Conservation (phyloP, 148 eudicot species). For the Cornus controversa region DNA sequence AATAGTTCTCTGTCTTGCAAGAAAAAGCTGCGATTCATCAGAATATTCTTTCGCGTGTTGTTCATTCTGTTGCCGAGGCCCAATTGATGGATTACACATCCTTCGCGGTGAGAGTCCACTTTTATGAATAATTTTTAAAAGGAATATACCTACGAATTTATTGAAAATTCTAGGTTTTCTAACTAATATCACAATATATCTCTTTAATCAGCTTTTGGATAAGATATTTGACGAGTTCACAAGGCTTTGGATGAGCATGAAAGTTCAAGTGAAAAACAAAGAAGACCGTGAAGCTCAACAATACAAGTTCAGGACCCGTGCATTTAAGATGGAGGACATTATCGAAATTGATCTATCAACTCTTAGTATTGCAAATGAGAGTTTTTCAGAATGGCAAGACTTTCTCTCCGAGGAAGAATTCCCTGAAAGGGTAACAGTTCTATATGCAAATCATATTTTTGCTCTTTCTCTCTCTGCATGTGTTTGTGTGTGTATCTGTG, state of each 20-base stretch:
- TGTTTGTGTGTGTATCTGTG: background rate
- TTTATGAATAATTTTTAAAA: background rate
- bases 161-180: background rate
- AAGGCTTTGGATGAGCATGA: conserved; percentile 70
- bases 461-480: background rate
- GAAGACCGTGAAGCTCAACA: conserved; percentile 59
- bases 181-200: conserved; percentile 6
- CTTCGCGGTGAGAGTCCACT: conserved; percentile 45
- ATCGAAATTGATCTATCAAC: conserved; percentile 69
- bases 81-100: conserved; percentile 52
- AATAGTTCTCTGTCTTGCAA: conserved; percentile 52
- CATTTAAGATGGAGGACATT: conserved; percentile 62
- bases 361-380: conserved; percentile 46
- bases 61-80: conserved; percentile 52
- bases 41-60: conserved; percentile 55
- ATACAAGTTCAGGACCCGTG: conserved; percentile 87
- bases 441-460: background rate
- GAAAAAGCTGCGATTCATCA: conserved; percentile 55
- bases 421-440: conserved; percentile 38
- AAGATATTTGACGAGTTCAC: conserved; percentile 64
- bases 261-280: conserved; percentile 46
- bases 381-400: conserved; percentile 84
- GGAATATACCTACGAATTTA: background rate
- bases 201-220: conserved; percentile 53
- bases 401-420: conserved; percentile 51